These are phyloP conservation scores for Boletus huronensis DNA, from an alignment of 768 basidiomycete species.

Conservation along the genomic window DNA sequence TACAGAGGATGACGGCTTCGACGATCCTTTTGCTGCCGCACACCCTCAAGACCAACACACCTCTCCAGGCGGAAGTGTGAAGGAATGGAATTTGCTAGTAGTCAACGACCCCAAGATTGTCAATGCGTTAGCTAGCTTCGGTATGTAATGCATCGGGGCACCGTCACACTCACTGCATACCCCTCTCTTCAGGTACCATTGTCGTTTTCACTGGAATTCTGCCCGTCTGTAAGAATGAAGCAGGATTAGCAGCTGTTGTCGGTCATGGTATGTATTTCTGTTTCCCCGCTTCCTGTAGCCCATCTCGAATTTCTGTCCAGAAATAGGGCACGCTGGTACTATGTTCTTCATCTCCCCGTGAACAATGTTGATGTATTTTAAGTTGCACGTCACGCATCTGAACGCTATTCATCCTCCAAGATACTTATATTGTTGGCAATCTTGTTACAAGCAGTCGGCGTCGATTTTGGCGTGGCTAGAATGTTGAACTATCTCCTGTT, in stretches of 20 bases:
- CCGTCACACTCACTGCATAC: not conserved
- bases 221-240: conserved; percentile 70
- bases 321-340: conserved; percentile 76
- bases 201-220: conserved; percentile 90
- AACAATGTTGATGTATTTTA: conserved; percentile 18
- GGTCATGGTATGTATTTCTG: conserved; percentile 59
- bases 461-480: conserved; percentile 52
- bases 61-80: conserved; percentile 19
- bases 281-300: not conserved
- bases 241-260: conserved; percentile 80
- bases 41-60: not conserved
- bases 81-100: conserved; percentile 70
- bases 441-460: conserved; percentile 45
- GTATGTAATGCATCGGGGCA: conserved; percentile 31
- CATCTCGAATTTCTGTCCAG: conserved; percentile 35
- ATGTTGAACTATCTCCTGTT: conserved; percentile 50
- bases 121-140: conserved; percentile 77
- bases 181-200: conserved; percentile 51
- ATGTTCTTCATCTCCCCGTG: not conserved
- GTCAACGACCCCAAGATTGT: conserved; percentile 66
- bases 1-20: conserved; percentile 13
- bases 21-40: conserved; percentile 17
- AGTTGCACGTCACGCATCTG: conserved; percentile 58
- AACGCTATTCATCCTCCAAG: conserved; percentile 40
- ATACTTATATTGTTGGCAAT: conserved; percentile 41